Evolutionary conservation across 1,284 basidiomycete genomes (phyloP).

Genomic region (Coniferiporia weirii): DNA sequence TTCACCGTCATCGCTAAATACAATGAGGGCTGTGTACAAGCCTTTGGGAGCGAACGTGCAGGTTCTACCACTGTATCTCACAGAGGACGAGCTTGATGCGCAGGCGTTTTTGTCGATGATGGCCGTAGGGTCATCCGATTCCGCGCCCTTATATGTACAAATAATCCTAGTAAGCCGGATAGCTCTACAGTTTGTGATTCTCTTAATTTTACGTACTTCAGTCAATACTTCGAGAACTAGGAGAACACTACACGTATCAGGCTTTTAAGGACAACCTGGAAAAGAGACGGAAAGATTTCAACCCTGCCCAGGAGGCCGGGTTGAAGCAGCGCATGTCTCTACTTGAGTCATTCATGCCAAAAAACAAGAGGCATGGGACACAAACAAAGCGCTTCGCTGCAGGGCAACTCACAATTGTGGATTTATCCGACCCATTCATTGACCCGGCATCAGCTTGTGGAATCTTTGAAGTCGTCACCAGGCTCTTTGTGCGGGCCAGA

Average conservation of each 20-base stretch:
- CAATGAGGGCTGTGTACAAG: slow-evolving; percentile 52
- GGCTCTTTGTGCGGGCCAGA: slow-evolving; percentile 59
- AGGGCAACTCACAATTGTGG: slow-evolving; percentile 58
- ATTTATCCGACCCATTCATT: slow-evolving; percentile 69
- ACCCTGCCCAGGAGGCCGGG: slow-evolving; percentile 43
- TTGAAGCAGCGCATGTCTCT: slow-evolving; percentile 57
- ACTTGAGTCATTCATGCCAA: slow-evolving; percentile 45
- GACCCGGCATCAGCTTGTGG: slow-evolving; percentile 61
- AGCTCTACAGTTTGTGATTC: slow-evolving; percentile 13
- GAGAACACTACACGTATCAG: slow-evolving; percentile 40
- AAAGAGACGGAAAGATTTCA: slow-evolving; percentile 44
- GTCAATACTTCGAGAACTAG: slow-evolving; percentile 42
- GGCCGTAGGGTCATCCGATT: slow-evolving; percentile 54
- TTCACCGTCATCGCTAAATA: slow-evolving; percentile 54
- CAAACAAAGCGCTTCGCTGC: slow-evolving; percentile 36
- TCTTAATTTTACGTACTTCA: slow-evolving; percentile 19
- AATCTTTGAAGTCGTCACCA: slow-evolving; percentile 62
- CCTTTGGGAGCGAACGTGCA: slow-evolving; percentile 43
- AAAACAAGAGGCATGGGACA: slow-evolving; percentile 21
- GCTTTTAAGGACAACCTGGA: slow-evolving; percentile 46
- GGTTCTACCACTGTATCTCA: slow-evolving; percentile 53
- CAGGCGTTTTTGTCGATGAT: slow-evolving; percentile 63
- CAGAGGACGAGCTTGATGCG: slow-evolving; percentile 60
- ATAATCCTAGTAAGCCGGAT: slow-evolving; percentile 44
- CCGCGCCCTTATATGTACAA: slow-evolving; percentile 62